These are phyloP conservation scores for Lentinula detonsa DNA, from an alignment of 768 basidiomycete species.

Conservation along the genomic window DNA sequence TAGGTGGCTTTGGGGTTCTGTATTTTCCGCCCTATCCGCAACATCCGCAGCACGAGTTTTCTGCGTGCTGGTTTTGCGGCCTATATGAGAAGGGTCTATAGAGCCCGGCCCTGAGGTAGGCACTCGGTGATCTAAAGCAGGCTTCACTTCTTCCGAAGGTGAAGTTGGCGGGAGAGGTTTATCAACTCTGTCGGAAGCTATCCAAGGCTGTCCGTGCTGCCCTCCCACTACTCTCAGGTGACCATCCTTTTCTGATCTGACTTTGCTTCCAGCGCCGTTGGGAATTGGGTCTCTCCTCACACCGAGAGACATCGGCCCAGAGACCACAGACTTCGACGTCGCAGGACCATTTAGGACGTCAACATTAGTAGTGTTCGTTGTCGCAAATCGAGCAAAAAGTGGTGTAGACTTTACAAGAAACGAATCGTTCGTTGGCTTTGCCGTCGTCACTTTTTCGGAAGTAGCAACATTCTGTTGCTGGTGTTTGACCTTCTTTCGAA, in stretches of 20 bases:
- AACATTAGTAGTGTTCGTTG: neutral
- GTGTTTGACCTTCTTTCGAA: slow-evolving; percentile 1
- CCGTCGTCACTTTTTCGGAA: neutral
- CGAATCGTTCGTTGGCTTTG: neutral
- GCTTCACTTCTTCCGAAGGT: neutral
- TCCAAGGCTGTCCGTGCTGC: neutral
- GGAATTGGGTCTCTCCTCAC: neutral
- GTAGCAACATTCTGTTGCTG: neutral
- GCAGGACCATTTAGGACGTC: neutral
- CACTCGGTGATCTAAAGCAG: neutral
- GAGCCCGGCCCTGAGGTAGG: neutral
- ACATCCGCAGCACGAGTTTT: neutral
- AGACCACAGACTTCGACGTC: neutral
- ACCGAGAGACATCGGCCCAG: neutral
- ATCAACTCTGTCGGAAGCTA: neutral
- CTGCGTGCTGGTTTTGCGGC: slow-evolving; percentile 2
- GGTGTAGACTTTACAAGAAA: neutral
- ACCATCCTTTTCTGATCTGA: neutral
- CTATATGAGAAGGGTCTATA: neutral
- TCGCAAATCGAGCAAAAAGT: slow-evolving; percentile 3
- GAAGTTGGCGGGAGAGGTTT: slow-evolving; percentile 5
- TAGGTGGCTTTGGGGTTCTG: neutral
- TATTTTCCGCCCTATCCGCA: neutral
- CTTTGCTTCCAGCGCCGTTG: neutral
- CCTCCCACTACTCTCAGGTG: neutral